Base-by-base conservation (phyloP, 441 rosid species). In the Eutrema salsugineum region DNA sequence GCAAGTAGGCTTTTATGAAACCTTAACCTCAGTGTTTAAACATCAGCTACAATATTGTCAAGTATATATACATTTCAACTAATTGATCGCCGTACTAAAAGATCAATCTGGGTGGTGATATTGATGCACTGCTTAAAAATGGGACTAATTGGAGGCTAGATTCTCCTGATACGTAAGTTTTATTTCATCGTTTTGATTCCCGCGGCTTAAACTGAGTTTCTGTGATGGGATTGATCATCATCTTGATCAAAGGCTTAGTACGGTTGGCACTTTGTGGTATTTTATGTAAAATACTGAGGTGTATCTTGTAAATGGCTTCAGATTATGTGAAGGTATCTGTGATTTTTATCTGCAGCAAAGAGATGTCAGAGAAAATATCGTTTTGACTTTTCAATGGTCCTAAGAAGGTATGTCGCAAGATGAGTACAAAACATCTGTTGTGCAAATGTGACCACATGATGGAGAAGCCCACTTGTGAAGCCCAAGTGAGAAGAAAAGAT, bases 401-500 rank as follows among this genome's bases (percentile, higher is more conserved):
- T 30, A 63, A 42, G 11, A 46, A 14, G 20, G 54, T 48, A 32
- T 17, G 39, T 62, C 7, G 27, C 7, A 43, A 47, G 68, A 46
- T 32, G 56, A 63, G 43, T 33, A 32, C 11, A 63, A 63, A 19
- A 19, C 42, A 32, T 32, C 32, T 30, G 67, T 40, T 28, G 54
- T 30, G 27, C 54, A 44, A 30, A 9, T 30, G 67, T 63, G 68
- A 63, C 68, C 68, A 63, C 56, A 63, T 47, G 68, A 63, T 63
- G 56, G 43, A 20, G 42, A 63, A 63, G 68, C 80, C 80, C 77
- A 77, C 20, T 50, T 58, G 68, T 24, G 20, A 77, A 71, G 80
- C 73, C 80, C 80, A 71, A 77, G 50, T 30, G 77, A 76, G 72
- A 40, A 56, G 36, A 65, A 76, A 69, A 68, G 47, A 77, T 58